Evolutionary conservation across 345 rosid genomes (phyloP).

Genomic region (Arabidopsis arenosa): DNA sequence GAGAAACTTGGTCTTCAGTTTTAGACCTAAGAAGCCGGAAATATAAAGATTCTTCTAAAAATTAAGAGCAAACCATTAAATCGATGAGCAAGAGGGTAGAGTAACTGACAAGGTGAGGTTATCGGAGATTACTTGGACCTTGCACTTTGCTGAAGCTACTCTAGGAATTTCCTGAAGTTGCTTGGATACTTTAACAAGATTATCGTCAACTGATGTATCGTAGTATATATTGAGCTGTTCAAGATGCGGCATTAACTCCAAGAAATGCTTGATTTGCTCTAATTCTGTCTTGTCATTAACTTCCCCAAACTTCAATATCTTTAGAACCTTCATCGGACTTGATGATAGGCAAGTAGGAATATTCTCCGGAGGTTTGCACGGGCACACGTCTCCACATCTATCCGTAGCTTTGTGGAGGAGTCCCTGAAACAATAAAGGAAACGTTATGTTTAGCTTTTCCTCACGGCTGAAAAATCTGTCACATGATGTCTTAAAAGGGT

Average conservation of each 20-base stretch:
- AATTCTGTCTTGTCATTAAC: neutral
- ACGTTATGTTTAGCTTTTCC: too few species aligned
- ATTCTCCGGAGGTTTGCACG: neutral
- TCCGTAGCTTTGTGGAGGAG: slow-evolving; percentile 7
- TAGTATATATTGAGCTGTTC: neutral
- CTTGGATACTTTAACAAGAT: neutral
- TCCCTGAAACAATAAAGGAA: too few species aligned
- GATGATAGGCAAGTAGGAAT: neutral
- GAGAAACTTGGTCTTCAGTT: too few species aligned
- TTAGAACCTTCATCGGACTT: slow-evolving; percentile 21
- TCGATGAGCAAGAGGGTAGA: neutral
- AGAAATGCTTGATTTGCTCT: slow-evolving; percentile 7
- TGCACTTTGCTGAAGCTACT: slow-evolving; percentile 27
- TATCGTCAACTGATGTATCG: neutral
- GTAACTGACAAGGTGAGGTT: neutral
- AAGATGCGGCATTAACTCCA: slow-evolving; percentile 31
- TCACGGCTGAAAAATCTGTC: too few species aligned
- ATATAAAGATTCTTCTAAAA: too few species aligned
- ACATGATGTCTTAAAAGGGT: too few species aligned
- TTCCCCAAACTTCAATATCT: slow-evolving; percentile 15
- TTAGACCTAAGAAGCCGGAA: too few species aligned
- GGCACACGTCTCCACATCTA: slow-evolving; percentile 25
- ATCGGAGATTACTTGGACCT: slow-evolving; percentile 5
- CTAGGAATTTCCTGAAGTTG: neutral
- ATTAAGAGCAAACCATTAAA: too few species aligned